Conservation (phyloP, 2,329 filamentous ascomycete species). For the Aphanocladium album region DNA sequence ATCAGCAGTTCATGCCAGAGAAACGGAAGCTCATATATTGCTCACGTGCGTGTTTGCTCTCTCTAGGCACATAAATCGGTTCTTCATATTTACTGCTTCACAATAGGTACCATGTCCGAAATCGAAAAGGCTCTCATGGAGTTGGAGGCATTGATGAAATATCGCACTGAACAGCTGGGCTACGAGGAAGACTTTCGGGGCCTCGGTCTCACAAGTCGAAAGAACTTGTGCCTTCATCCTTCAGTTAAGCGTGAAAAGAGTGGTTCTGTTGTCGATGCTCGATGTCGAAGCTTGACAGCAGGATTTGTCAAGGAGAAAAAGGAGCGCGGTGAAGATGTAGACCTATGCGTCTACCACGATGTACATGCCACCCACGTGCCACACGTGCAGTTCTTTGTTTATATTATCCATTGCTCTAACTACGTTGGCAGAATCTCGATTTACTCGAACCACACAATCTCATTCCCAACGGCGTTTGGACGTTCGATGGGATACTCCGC, state of each 20-base stretch:
- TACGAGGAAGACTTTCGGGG: constrained; percentile 89
- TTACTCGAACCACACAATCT: constrained; percentile 91
- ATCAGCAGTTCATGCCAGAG: constrained; percentile 89
- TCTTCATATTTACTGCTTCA: background rate
- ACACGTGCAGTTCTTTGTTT: background rate
- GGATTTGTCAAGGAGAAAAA: constrained; percentile 98
- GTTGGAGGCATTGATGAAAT: constrained; percentile 90
- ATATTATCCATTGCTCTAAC: constrained; percentile 13
- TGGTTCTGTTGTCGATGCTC: constrained; percentile 87
- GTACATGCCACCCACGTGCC: constrained; percentile 37
- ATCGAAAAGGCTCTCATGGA: constrained; percentile 97
- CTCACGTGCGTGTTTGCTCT: constrained; percentile 58
- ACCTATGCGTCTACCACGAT: constrained; percentile 93
- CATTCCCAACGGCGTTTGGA: constrained; percentile 92
- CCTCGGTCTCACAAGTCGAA: constrained; percentile 88
- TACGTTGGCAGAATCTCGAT: constrained; percentile 68
- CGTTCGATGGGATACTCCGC: constrained; percentile 77
- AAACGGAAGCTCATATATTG: constrained; percentile 97
- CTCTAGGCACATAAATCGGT: background rate
- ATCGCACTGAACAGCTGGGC: constrained; percentile 83
- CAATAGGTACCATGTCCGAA: constrained; percentile 88
- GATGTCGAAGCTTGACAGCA: constrained; percentile 90
- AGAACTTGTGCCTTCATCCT: constrained; percentile 94
- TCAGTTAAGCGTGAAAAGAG: constrained; percentile 96
- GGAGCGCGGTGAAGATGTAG: constrained; percentile 87